phyloP scores from a whole-genome alignment of 495 filamentous ascomycete genomes.

The Melanomma pulvis-pyrius region DNA sequence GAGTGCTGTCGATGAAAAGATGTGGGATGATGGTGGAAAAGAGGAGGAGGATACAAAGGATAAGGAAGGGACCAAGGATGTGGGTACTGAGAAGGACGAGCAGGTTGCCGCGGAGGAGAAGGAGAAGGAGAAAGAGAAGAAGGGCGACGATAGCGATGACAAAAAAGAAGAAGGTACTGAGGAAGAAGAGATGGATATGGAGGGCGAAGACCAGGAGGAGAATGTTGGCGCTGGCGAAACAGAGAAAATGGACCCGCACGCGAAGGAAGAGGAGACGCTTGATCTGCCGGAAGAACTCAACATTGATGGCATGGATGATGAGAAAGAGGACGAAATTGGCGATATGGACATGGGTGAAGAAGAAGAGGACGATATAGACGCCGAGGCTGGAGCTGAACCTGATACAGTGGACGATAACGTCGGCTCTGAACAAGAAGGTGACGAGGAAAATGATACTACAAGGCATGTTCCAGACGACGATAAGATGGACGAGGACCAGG shows the following conservation, averaged over 20 bases:
- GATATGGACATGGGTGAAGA: conserved; percentile 68
- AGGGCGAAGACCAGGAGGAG: conserved; percentile 63
- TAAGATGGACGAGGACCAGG: conserved; percentile 46
- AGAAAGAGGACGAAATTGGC: conserved; percentile 29
- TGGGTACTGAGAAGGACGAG: conserved; percentile 55
- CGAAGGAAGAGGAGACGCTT: conserved; percentile 69
- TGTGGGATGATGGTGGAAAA: conserved; percentile 87
- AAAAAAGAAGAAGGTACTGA: conserved; percentile 58
- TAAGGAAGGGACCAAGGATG: conserved; percentile 63
- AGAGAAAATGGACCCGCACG: conserved; percentile 69
- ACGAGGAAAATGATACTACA: conserved; percentile 47
- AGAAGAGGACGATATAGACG: conserved; percentile 46
- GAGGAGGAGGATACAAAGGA: conserved; percentile 78
- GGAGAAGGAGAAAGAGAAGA: conserved; percentile 50
- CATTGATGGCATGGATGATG: conserved; percentile 58
- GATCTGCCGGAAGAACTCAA: conserved; percentile 72
- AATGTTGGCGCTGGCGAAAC: conserved; percentile 61
- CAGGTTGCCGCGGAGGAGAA: conserved; percentile 45
- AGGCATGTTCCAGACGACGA: conserved; percentile 50
- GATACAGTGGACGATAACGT: conserved; percentile 45
- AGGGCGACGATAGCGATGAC: conserved; percentile 53
- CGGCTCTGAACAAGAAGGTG: conserved; percentile 62
- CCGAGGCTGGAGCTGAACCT: conserved; percentile 27
- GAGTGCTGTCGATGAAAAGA: conserved; percentile 91
- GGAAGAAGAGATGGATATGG: conserved; percentile 64